phyloP scores from a whole-genome alignment of 140 eudicot genomes.

The Oenanthe javanica region DNA sequence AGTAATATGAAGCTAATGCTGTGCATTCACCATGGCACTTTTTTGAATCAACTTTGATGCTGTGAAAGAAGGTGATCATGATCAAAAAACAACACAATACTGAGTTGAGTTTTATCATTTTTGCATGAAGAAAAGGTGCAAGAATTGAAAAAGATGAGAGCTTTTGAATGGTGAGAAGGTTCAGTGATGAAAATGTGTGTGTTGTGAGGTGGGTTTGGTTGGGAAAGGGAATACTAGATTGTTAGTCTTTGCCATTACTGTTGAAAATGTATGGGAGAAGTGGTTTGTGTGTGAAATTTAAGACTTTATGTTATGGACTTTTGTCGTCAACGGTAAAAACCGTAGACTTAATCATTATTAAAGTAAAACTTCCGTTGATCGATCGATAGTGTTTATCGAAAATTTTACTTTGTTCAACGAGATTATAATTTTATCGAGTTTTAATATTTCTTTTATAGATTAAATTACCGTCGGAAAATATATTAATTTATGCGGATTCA shows the following conservation, averaged over 20 bases:
- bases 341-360: too few species aligned
- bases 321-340: not conserved
- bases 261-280: not conserved
- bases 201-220: not conserved
- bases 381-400: too few species aligned
- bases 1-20: conserved; percentile 52
- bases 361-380: not conserved
- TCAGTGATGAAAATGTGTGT: not conserved
- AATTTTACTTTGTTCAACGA: too few species aligned
- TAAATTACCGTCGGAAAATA: too few species aligned
- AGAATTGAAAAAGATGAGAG: not conserved
- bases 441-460: too few species aligned
- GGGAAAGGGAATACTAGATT: not conserved
- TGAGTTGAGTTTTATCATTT: not conserved
- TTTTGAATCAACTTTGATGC: not conserved
- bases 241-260: not conserved
- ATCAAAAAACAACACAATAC: not conserved
- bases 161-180: not conserved
- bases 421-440: too few species aligned
- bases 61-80: not conserved
- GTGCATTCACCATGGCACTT: conserved; percentile 33
- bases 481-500: too few species aligned
- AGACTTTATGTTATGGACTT: not conserved
- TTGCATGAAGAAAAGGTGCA: not conserved
- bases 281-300: not conserved